A percentile compares a stretch with the other conserved stretches of the same genome.
phyloP scores from a whole-genome alignment of 2,329 filamentous ascomycete genomes.

The Intubia oerlemansii region DNA sequence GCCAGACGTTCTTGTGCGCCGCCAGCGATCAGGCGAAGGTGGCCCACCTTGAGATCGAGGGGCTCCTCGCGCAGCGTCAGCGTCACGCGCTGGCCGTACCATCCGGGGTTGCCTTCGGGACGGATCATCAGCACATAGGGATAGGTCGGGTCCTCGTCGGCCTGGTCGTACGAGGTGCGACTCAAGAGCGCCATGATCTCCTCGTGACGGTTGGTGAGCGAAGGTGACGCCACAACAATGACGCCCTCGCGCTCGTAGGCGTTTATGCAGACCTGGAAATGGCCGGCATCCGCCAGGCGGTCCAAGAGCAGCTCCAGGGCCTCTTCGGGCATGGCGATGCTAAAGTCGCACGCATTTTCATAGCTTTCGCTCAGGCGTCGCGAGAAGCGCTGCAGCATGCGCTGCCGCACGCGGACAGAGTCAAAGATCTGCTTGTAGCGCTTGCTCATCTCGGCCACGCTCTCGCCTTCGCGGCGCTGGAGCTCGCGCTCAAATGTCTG shows the following conservation, averaged over 20 bases:
- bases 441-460: constrained; percentile 77
- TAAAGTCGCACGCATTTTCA: constrained; percentile 92
- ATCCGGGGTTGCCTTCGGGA: constrained; percentile 57
- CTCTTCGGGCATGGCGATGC: constrained; percentile 45
- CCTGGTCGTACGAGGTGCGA: constrained; percentile 34
- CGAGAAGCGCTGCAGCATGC: constrained; percentile 91
- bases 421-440: constrained; percentile 90
- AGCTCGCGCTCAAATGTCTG: constrained; percentile 84
- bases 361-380: constrained; percentile 81
- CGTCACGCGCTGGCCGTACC: constrained; percentile 59
- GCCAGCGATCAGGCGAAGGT: constrained; percentile 72
- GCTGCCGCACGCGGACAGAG: constrained; percentile 84
- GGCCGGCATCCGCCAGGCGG: constrained; percentile 57
- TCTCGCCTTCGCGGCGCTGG: constrained; percentile 65
- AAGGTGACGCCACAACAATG: constrained; percentile 68
- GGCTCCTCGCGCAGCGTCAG: constrained; percentile 55
- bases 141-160: constrained; percentile 51
- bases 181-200: constrained; percentile 75
- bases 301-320: constrained; percentile 60
- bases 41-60: constrained; percentile 68
- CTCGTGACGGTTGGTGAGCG: constrained; percentile 50
- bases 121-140: constrained; percentile 72
- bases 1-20: constrained; percentile 61
- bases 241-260: constrained; percentile 48
- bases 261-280: constrained; percentile 65